phyloP scores from a whole-genome alignment of 192 early-diverging fungal species.

The Coemansia sp. region DNA sequence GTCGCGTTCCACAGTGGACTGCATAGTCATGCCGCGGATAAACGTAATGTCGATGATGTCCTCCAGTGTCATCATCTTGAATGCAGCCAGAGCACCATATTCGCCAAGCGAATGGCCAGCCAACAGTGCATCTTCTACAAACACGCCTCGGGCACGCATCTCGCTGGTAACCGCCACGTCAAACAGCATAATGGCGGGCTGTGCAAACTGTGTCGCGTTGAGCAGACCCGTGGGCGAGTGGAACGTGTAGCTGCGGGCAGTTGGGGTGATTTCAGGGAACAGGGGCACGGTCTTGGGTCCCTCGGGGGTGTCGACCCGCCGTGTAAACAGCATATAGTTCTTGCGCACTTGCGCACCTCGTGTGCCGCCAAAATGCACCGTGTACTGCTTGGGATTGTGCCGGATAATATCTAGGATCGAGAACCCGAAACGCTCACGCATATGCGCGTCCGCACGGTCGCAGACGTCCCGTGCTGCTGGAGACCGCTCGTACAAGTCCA shows the following conservation, averaged over 20 bases:
- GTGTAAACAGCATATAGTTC: constrained; percentile 66
- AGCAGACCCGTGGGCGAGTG: constrained; percentile 79
- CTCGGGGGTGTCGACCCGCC: constrained; percentile 1
- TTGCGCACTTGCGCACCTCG: constrained; percentile 76
- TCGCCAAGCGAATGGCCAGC: constrained; percentile 96
- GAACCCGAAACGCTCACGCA: constrained; percentile 79
- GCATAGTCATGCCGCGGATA: constrained; percentile 99
- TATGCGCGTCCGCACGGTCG: constrained; percentile 86
- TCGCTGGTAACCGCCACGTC: constrained; percentile 79
- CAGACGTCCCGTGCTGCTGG: constrained; percentile 77
- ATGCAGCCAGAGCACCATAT: constrained; percentile 84
- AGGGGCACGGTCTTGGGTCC: constrained; percentile 52
- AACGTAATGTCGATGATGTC: constrained; percentile 87
- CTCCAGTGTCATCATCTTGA: constrained; percentile 79
- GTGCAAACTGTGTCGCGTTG: constrained; percentile 93
- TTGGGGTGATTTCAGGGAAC: constrained; percentile 79
- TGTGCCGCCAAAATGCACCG: constrained; percentile 87
- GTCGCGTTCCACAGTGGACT: constrained; percentile 85
- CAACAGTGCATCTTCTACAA: constrained; percentile 72
- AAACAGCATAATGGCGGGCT: constrained; percentile 85
- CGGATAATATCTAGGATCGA: constrained; percentile 91
- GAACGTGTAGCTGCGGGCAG: constrained; percentile 78
- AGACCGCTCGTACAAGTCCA: constrained; percentile 81
- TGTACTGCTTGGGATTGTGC: constrained; percentile 78
- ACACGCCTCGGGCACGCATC: constrained; percentile 80